Evolutionary conservation across 352 stramenopile genomes (phyloP).

Genomic region (Phytopythium oedochilum): DNA sequence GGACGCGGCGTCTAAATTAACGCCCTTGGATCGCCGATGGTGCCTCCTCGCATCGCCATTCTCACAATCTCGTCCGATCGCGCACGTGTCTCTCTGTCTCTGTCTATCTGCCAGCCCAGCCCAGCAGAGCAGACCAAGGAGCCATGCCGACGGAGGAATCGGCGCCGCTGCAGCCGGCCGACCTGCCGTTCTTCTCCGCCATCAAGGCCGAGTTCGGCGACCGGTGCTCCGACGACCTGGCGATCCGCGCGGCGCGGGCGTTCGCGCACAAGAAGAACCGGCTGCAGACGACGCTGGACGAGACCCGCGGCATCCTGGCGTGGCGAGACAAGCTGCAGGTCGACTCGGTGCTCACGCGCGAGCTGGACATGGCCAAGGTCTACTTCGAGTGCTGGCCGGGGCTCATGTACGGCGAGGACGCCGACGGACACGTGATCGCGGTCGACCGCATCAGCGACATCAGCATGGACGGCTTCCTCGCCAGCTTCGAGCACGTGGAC

Average conservation of each 20-base stretch:
- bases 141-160: slow-evolving; percentile 44
- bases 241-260: slow-evolving; percentile 51
- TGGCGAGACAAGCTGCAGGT: slow-evolving; percentile 41
- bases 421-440: slow-evolving; percentile 60
- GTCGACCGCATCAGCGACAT: slow-evolving; percentile 70
- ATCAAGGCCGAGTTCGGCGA: slow-evolving; percentile 49
- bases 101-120: too few species aligned
- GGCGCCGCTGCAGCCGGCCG: slow-evolving; percentile 35
- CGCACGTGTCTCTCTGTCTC: too few species aligned
- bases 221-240: slow-evolving; percentile 52
- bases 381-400: slow-evolving; percentile 67
- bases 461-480: slow-evolving; percentile 51
- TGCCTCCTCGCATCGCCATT: background rate
- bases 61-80: too few species aligned
- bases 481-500: slow-evolving; percentile 50
- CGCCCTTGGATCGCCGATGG: background rate
- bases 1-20: background rate
- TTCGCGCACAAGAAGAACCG: slow-evolving; percentile 62
- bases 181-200: slow-evolving; percentile 57
- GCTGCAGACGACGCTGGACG: slow-evolving; percentile 50
- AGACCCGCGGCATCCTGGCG: slow-evolving; percentile 59
- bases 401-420: slow-evolving; percentile 69
- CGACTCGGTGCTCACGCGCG: slow-evolving; percentile 42
- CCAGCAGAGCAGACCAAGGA: too few species aligned
- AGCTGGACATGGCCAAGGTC: slow-evolving; percentile 51